A percentile compares a stretch with the other conserved stretches of the same genome.
Conservation (phyloP, 108 stramenopile species). For the Tribonema minus region DNA sequence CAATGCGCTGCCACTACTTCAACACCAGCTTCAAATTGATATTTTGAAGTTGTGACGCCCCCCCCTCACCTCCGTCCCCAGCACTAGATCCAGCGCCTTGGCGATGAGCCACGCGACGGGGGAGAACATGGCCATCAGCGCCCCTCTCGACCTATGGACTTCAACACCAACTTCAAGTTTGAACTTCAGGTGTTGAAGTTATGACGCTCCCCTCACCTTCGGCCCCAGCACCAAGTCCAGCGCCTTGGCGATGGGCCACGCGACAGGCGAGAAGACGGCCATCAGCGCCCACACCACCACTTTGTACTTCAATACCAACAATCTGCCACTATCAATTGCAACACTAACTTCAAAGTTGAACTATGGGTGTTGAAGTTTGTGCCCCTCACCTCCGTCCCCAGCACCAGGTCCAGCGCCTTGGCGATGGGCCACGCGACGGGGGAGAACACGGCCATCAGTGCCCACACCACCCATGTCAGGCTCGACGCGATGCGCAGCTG, state of each 20-base stretch:
- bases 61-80: constrained; percentile 29
- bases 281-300: constrained; percentile 75
- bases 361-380: no score
- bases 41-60: no score
- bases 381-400: constrained; percentile 28
- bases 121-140: constrained; percentile 68
- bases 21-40: no score
- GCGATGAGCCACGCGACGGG: constrained; percentile 84
- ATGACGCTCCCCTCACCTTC: no score
- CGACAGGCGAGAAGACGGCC: constrained; percentile 68
- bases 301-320: no score
- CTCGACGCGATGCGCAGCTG: constrained; percentile 71
- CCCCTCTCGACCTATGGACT: no score
- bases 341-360: no score
- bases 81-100: constrained; percentile 53
- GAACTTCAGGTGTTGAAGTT: no score
- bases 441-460: constrained; percentile 68
- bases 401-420: constrained; percentile 53
- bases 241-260: constrained; percentile 75
- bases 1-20: no score
- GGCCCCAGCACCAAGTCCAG: constrained; percentile 51
- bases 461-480: constrained; percentile 70
- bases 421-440: constrained; percentile 85
- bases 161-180: no score
- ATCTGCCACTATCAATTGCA: no score